A percentile compares a stretch with the other conserved stretches of the same genome.
phyloP scores from a whole-genome alignment of 495 filamentous ascomycete species.

The Niebla homalea region DNA sequence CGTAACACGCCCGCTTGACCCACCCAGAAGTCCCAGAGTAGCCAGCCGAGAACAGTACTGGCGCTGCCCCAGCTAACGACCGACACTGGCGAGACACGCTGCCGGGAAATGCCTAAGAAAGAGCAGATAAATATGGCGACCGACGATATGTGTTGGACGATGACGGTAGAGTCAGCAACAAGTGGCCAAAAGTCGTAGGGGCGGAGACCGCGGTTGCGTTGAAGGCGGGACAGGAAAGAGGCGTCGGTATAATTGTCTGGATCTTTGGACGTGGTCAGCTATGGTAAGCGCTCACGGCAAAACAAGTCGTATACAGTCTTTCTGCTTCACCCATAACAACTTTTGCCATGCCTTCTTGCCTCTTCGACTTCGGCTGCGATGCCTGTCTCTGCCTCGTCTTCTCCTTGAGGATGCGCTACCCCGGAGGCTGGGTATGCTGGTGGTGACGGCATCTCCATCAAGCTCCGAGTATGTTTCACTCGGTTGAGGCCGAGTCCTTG shows the following conservation, averaged over 20 bases:
- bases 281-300: not conserved
- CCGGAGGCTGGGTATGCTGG: conserved; percentile 20
- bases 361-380: conserved; percentile 44
- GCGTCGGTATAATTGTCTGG: conserved; percentile 98
- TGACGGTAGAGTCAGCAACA: conserved; percentile 88
- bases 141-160: conserved; percentile 90
- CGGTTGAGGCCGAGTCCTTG: conserved; percentile 33
- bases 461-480: conserved; percentile 15
- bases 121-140: conserved; percentile 89
- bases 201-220: conserved; percentile 84
- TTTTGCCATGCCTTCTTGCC: conserved; percentile 76
- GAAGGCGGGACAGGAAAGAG: conserved; percentile 83
- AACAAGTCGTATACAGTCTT: conserved; percentile 43
- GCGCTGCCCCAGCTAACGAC: conserved; percentile 74
- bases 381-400: conserved; percentile 38
- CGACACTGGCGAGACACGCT: conserved; percentile 70
- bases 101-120: conserved; percentile 80
- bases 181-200: conserved; percentile 98
- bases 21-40: conserved; percentile 82
- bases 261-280: conserved; percentile 38
- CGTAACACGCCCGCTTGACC: conserved; percentile 38
- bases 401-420: conserved; percentile 19
- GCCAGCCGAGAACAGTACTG: conserved; percentile 78
- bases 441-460: conserved; percentile 17
- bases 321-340: conserved; percentile 93